Percentiles rank a stretch among this genome's conserved stretches.
Conservation (phyloP, 495 filamentous ascomycete genomes). For the Astrothelium macrocarpum region DNA sequence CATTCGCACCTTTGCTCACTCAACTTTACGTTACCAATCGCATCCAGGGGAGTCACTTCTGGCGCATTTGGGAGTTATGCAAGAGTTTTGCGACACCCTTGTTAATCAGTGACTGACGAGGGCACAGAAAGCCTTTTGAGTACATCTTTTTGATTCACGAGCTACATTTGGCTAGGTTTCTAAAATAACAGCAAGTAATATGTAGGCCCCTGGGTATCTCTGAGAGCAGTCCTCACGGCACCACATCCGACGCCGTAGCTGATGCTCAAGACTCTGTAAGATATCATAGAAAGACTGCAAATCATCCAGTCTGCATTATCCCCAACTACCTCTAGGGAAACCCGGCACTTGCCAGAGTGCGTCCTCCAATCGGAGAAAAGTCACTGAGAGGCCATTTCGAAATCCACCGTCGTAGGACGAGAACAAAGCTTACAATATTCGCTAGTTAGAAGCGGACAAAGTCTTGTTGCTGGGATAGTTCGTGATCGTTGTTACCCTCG, state of each 20-base stretch:
- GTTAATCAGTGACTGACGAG: too few species aligned
- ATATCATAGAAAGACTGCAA: neutral
- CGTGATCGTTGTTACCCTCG: constrained; percentile 34
- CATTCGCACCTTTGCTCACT: neutral
- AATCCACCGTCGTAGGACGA: neutral
- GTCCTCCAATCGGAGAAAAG: too few species aligned
- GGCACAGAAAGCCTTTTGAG: too few species aligned
- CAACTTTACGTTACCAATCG: too few species aligned
- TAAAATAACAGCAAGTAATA: neutral
- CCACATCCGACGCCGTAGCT: neutral
- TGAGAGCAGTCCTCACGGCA: neutral
- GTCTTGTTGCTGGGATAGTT: constrained; percentile 57
- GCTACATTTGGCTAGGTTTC: neutral
- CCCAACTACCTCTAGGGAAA: neutral
- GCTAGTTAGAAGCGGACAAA: constrained; percentile 49
- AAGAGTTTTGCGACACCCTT: too few species aligned
- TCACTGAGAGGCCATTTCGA: neutral
- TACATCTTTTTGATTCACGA: neutral
- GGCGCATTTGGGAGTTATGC: too few species aligned
- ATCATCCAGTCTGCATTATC: neutral
- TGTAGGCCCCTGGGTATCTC: neutral
- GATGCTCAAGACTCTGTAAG: neutral
- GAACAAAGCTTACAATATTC: neutral
- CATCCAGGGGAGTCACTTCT: too few species aligned
- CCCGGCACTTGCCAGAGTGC: too few species aligned